Percentiles rank a stretch among this genome's conserved stretches.
These are phyloP conservation scores for Scedosporium boydii DNA, from an alignment of 2,329 filamentous ascomycete species.

Conservation along the genomic window DNA sequence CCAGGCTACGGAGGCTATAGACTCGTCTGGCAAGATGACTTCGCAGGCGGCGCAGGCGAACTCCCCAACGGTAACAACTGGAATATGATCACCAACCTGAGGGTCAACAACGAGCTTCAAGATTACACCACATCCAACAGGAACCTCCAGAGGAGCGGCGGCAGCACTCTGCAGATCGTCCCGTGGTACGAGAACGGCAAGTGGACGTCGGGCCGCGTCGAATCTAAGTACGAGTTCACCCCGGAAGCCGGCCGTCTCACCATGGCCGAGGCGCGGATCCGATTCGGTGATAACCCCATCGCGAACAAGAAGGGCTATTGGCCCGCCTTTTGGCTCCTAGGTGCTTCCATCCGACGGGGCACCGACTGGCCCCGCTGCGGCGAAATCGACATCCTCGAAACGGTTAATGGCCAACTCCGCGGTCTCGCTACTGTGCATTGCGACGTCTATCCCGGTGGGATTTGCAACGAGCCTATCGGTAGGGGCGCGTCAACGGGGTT, in stretches of 20 bases:
- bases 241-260: conserved; percentile 35
- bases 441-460: conserved; percentile 30
- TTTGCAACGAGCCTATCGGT: conserved; percentile 42
- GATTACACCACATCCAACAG: conserved; percentile 33
- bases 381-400: conserved; percentile 50
- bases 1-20: conserved; percentile 29
- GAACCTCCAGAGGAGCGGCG: conserved; percentile 42
- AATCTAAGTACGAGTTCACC: conserved; percentile 37
- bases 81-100: conserved; percentile 30
- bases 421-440: conserved; percentile 45
- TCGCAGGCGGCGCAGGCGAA: conserved; percentile 25
- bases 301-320: conserved; percentile 43
- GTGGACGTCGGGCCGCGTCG: conserved; percentile 49
- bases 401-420: conserved; percentile 36
- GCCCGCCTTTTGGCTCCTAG: conserved; percentile 51
- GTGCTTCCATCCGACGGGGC: conserved; percentile 37
- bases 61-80: conserved; percentile 26
- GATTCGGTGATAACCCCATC: conserved; percentile 31
- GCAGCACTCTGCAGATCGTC: conserved; percentile 39
- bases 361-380: conserved; percentile 42
- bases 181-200: conserved; percentile 28
- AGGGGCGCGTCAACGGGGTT: conserved; percentile 25
- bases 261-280: conserved; percentile 34
- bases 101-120: conserved; percentile 43
- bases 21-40: conserved; percentile 33